A percentile compares a stretch with the other conserved stretches of the same genome.
phyloP scores from a whole-genome alignment of 2,329 filamentous ascomycete species.

The Diplodia corticola region DNA sequence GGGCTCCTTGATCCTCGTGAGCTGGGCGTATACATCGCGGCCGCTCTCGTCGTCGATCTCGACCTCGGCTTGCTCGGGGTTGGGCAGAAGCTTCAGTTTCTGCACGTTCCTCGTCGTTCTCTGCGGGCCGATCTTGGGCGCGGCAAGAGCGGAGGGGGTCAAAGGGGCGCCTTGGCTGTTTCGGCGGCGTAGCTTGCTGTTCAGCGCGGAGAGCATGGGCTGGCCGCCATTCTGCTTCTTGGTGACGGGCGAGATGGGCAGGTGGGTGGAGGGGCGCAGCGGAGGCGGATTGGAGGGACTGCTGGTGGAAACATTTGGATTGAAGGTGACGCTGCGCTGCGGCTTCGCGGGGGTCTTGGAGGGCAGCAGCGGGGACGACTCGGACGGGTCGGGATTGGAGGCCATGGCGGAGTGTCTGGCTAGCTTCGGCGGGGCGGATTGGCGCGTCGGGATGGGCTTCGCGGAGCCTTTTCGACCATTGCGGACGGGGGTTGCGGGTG shows the following conservation, averaged over 20 bases:
- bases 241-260: slow-evolving; percentile 35
- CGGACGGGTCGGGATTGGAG: slow-evolving; percentile 25
- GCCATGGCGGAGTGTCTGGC: slow-evolving; percentile 8
- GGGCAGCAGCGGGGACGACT: slow-evolving; percentile 41
- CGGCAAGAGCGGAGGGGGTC: slow-evolving; percentile 43
- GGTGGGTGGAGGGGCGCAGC: slow-evolving; percentile 35
- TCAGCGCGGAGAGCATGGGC: slow-evolving; percentile 68
- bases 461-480: slow-evolving; percentile 4
- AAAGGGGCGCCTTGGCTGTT: slow-evolving; percentile 74
- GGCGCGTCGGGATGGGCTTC: background rate
- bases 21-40: slow-evolving; percentile 95
- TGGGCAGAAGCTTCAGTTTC: slow-evolving; percentile 95
- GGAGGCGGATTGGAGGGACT: slow-evolving; percentile 41
- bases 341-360: slow-evolving; percentile 41
- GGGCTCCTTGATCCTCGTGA: slow-evolving; percentile 95
- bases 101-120: slow-evolving; percentile 93
- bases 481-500: slow-evolving; percentile 7
- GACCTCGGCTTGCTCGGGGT: slow-evolving; percentile 79
- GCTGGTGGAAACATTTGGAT: slow-evolving; percentile 57
- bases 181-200: slow-evolving; percentile 81
- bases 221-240: slow-evolving; percentile 32
- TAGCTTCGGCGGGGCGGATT: background rate
- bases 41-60: slow-evolving; percentile 83
- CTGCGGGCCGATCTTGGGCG: slow-evolving; percentile 84
- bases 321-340: slow-evolving; percentile 73